A percentile compares a stretch with the other conserved stretches of the same genome.
These are phyloP conservation scores for Eugenia klotzschiana DNA, from an alignment of 441 rosid species.

Conservation along the genomic window DNA sequence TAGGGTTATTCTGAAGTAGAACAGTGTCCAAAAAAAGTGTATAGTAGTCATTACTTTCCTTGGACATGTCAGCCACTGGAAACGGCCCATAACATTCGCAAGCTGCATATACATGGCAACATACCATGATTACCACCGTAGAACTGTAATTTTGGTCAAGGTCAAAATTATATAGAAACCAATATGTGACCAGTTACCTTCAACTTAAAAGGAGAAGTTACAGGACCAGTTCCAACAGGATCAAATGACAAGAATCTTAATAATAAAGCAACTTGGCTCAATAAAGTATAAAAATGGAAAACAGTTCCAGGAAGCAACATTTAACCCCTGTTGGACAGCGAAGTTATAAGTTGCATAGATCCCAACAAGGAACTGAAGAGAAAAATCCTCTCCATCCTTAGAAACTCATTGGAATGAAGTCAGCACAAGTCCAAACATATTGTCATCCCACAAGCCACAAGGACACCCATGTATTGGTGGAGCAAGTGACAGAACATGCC, in stretches of 20 bases:
- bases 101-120: conserved; percentile 34
- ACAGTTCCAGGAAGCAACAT: not conserved
- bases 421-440: not conserved
- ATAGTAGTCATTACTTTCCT: conserved; percentile 44
- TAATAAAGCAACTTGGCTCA: not conserved
- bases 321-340: not conserved
- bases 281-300: not conserved
- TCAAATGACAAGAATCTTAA: not conserved
- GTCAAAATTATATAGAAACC: not conserved
- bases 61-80: conserved; percentile 83
- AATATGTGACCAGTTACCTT: not conserved
- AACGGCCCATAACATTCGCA: conserved; percentile 73
- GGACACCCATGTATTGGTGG: not conserved
- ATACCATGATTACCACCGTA: not conserved
- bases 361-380: not conserved
- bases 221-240: not conserved
- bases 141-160: not conserved
- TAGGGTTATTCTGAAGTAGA: not conserved
- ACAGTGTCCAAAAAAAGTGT: not conserved
- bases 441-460: not conserved
- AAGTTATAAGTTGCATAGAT: not conserved
- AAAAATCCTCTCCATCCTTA: not conserved
- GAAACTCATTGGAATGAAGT: not conserved
- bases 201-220: not conserved
- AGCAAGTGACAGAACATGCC: not conserved